Conservation (phyloP, 129 eudicot species). For the Centrapalus pauciflorus region DNA sequence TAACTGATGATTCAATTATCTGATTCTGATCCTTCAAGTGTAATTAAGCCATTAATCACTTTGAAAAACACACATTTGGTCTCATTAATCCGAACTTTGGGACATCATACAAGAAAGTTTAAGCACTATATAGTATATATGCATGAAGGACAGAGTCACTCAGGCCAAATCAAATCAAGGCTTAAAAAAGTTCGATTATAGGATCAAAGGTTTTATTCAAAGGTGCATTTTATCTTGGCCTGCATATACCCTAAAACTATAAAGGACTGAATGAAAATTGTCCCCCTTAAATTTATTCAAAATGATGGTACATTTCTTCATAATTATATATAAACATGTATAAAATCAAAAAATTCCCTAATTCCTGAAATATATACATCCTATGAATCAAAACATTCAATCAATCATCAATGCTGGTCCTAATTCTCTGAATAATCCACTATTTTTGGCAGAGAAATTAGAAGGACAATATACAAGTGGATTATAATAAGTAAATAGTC, state of each 20-base stretch:
- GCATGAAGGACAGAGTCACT: too few relatives aligned
- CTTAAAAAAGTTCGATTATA: neutral
- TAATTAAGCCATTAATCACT: too few relatives aligned
- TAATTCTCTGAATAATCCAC: constrained; percentile 8
- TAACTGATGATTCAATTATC: too few relatives aligned
- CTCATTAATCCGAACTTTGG: too few relatives aligned
- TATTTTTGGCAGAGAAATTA: neutral
- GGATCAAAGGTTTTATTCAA: neutral
- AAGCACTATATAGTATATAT: too few relatives aligned
- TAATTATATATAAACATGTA: neutral
- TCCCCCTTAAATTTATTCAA: neutral
- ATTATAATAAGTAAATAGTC: neutral
- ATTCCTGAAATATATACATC: neutral
- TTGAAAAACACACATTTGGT: too few relatives aligned
- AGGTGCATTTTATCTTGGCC: neutral
- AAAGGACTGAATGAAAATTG: neutral
- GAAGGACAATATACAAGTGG: neutral
- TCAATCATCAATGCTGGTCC: neutral
- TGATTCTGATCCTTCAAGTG: too few relatives aligned
- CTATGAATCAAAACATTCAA: constrained; percentile 10
- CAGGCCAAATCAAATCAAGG: neutral
- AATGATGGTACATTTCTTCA: constrained; percentile 8
- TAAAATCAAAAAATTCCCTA: neutral
- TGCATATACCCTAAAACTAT: neutral
- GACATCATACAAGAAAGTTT: neutral